Evolutionary conservation across 805 yeast species (phyloP).

Genomic region (Candida fluviatilis): DNA sequence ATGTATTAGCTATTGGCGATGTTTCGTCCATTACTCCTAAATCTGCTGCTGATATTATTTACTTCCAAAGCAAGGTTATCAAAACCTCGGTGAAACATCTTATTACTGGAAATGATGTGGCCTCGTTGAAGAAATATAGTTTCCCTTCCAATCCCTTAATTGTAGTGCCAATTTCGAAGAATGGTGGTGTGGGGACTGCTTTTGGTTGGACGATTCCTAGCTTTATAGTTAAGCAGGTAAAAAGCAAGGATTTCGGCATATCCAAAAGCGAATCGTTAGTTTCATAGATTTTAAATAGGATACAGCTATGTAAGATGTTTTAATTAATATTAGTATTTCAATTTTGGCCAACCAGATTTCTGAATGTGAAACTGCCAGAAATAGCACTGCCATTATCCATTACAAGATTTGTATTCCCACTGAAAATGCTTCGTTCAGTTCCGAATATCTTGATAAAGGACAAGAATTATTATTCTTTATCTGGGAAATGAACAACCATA

Average conservation of each 20-base stretch:
- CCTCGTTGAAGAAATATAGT: background rate
- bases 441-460: no score
- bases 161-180: conserved; percentile 29
- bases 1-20: conserved; percentile 36
- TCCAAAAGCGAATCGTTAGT: no score
- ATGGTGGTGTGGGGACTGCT: conserved; percentile 31
- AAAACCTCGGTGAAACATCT: background rate
- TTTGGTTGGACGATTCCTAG: conserved; percentile 27
- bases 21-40: conserved; percentile 19
- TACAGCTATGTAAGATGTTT: no score
- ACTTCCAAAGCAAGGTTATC: conserved; percentile 17
- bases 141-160: conserved; percentile 8
- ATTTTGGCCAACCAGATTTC: no score
- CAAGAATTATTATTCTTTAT: no score
- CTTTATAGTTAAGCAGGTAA: conserved; percentile 23
- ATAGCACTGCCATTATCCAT: no score
- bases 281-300: no score
- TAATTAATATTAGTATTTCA: no score
- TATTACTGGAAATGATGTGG: background rate
- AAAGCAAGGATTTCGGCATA: conserved; percentile 25
- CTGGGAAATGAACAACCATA: no score
- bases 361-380: no score
- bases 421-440: no score
- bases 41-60: conserved; percentile 23
- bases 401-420: no score